phyloP scores from a whole-genome alignment of 2,329 filamentous ascomycete species.

The Leptographium wingfieldii region DNA sequence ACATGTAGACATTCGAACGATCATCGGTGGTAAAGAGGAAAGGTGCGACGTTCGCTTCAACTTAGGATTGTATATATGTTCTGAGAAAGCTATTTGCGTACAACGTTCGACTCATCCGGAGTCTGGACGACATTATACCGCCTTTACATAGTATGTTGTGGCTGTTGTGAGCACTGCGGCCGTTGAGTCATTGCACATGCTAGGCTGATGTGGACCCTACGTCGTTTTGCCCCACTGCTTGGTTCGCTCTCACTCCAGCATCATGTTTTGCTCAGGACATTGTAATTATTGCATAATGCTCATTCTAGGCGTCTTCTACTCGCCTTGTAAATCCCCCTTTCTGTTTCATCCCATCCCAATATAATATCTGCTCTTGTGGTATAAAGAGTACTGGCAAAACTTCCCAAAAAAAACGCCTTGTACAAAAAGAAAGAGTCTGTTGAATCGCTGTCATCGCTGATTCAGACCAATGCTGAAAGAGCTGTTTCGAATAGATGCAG shows the following conservation, averaged over 20 bases:
- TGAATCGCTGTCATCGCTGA: not conserved
- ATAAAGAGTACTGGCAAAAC: not conserved
- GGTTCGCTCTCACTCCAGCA: too few species aligned
- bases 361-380: not conserved
- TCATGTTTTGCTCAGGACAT: too few species aligned
- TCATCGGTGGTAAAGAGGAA: not conserved
- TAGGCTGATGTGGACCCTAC: not conserved
- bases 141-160: not conserved
- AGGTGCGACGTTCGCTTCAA: not conserved
- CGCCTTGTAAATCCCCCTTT: not conserved
- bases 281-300: not conserved
- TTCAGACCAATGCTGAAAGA: not conserved
- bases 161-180: not conserved
- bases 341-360: not conserved
- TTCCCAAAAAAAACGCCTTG: not conserved
- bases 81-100: not conserved
- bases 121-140: not conserved
- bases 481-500: not conserved
- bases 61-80: too few species aligned
- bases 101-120: not conserved
- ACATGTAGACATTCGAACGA: not conserved
- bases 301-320: slow-evolving; percentile 5
- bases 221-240: not conserved
- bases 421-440: not conserved
- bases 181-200: not conserved